Evolutionary conservation across 306 rosid genomes (phyloP).

Genomic region (Hylodesmum podocarpum): DNA sequence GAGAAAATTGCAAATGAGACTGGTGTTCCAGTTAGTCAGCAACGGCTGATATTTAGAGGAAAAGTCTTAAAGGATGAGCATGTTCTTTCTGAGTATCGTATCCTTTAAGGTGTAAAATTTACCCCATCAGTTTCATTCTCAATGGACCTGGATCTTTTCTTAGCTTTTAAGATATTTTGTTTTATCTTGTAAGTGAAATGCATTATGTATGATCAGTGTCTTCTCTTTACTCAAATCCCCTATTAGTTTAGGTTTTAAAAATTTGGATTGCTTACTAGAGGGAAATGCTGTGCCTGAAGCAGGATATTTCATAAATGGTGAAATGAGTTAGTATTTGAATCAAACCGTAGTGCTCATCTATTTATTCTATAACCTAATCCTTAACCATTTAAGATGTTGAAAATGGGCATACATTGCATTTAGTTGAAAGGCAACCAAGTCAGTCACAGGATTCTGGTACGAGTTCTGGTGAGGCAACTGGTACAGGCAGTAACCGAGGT

Average conservation of each 20-base stretch:
- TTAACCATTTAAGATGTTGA: constrained; percentile 79
- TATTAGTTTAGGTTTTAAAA: background rate
- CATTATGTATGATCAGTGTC: background rate
- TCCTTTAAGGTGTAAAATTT: constrained; percentile 43
- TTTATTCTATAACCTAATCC: constrained; percentile 38
- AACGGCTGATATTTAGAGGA: constrained; percentile 94
- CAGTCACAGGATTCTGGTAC: constrained; percentile 61
- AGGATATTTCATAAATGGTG: background rate
- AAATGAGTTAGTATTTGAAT: background rate
- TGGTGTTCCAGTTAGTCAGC: constrained; percentile 84
- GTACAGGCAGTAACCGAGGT: constrained; percentile 49
- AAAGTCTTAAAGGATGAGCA: constrained; percentile 90
- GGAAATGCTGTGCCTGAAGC: background rate
- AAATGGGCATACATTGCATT: constrained; percentile 94
- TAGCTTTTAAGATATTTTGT: constrained; percentile 9
- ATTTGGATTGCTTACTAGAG: background rate
- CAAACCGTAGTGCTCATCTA: background rate
- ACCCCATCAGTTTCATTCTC: background rate
- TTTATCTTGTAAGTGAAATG: background rate
- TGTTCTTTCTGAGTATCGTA: constrained; percentile 85
- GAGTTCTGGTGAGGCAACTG: constrained; percentile 55
- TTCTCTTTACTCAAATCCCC: background rate
- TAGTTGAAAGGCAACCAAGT: constrained; percentile 84
- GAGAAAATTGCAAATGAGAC: constrained; percentile 78
- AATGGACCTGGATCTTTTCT: background rate